Conservation (phyloP, 495 filamentous ascomycete genomes). For the Evansstolkia leycettana region DNA sequence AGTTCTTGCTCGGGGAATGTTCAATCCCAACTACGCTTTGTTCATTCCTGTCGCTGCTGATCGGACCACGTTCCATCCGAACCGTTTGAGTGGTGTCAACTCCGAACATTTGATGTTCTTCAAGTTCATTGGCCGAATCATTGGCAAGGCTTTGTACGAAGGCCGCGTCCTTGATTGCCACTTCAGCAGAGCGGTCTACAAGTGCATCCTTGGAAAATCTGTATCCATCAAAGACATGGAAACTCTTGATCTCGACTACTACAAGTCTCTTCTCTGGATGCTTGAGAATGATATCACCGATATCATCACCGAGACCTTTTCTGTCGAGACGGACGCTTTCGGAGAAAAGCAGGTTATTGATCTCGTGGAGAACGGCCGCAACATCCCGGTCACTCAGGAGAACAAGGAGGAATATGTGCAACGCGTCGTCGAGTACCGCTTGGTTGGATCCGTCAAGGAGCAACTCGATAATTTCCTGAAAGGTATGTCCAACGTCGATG, state of each 20-base stretch:
- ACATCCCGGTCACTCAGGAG: constrained; percentile 89
- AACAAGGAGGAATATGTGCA: constrained; percentile 98
- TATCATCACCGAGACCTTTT: constrained; percentile 95
- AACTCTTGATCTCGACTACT: constrained; percentile 94
- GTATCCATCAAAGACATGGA: constrained; percentile 99
- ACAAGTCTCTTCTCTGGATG: constrained; percentile 99
- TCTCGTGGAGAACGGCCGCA: constrained; percentile 73
- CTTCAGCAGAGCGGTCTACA: constrained; percentile 97
- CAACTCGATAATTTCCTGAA: constrained; percentile 94
- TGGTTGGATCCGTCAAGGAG: constrained; percentile 80
- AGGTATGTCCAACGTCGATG: constrained; percentile 38
- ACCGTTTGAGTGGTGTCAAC: constrained; percentile 85
- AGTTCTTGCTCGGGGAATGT: constrained; percentile 95
- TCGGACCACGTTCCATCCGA: constrained; percentile 96
- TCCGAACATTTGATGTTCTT: constrained; percentile 96
- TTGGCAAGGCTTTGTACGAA: constrained; percentile 97
- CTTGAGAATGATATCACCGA: constrained; percentile 98
- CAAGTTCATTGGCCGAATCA: constrained; percentile 98
- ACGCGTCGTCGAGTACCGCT: constrained; percentile 83
- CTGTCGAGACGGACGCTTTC: constrained; percentile 84
- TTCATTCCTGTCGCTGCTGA: constrained; percentile 97
- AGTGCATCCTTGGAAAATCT: constrained; percentile 83
- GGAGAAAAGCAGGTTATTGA: constrained; percentile 80
- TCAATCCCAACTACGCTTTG: constrained; percentile 93
- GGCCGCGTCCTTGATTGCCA: constrained; percentile 93